A percentile compares a stretch with the other conserved stretches of the same genome.
Conservation (phyloP, 306 rosid genomes). For the Castanea sativa region DNA sequence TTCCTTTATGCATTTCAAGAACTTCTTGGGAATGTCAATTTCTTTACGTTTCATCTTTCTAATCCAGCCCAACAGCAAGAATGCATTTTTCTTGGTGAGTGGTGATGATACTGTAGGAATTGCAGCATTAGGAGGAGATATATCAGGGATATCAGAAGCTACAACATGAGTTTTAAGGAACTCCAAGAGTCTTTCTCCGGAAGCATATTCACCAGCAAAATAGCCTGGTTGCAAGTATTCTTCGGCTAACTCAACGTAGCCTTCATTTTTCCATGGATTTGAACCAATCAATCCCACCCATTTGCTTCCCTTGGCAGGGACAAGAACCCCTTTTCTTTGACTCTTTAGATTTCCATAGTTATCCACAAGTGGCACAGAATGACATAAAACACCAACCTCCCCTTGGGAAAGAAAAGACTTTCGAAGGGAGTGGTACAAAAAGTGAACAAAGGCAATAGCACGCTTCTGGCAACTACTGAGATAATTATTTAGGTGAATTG, state of each 20-base stretch:
- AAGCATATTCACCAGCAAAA: slow-evolving; percentile 37
- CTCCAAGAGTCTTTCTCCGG: slow-evolving; percentile 7
- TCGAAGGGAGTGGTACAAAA: slow-evolving; percentile 45
- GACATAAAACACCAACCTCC: slow-evolving; percentile 26
- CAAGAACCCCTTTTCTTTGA: slow-evolving; percentile 32
- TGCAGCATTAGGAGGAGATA: slow-evolving; percentile 55
- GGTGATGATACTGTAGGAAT: slow-evolving; percentile 47
- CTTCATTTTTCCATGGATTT: slow-evolving; percentile 57
- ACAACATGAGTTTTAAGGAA: slow-evolving; percentile 41
- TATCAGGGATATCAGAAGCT: slow-evolving; percentile 62
- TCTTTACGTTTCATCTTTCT: slow-evolving; percentile 9
- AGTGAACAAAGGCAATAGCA: slow-evolving; percentile 48
- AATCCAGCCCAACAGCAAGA: slow-evolving; percentile 71
- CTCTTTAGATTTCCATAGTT: slow-evolving; percentile 31
- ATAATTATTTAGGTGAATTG: slow-evolving; percentile 17
- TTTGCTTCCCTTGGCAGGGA: slow-evolving; percentile 68
- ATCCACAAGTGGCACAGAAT: slow-evolving; percentile 60
- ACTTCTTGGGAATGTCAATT: slow-evolving; percentile 30
- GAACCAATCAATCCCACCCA: slow-evolving; percentile 62
- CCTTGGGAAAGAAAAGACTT: slow-evolving; percentile 8
- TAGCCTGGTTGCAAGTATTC: slow-evolving; percentile 26
- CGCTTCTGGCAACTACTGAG: slow-evolving; percentile 10
- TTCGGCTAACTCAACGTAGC: slow-evolving; percentile 57
- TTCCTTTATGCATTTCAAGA: slow-evolving; percentile 50
- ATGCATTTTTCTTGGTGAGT: slow-evolving; percentile 52